Conservation (phyloP, 176 grass and related monocot species). For the Oryza australiensis region DNA sequence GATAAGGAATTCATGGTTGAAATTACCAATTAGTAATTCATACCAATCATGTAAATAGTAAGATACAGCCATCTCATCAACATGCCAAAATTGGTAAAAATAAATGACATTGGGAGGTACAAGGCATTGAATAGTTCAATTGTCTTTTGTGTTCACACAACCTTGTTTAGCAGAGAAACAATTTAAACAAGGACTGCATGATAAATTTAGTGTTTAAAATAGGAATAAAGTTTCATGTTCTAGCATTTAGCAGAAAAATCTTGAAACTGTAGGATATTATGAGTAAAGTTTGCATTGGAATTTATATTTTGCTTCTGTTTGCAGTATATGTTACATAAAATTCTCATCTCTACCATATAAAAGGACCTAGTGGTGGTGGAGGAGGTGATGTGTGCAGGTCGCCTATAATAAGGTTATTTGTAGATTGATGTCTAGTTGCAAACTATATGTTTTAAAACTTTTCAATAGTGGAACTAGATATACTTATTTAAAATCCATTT, state of each 20-base stretch:
- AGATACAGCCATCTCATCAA: neutral
- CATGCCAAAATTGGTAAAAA: neutral
- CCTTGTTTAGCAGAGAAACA: neutral
- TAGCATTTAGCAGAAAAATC: neutral
- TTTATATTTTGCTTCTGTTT: neutral
- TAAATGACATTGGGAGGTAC: neutral
- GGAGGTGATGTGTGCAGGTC: neutral
- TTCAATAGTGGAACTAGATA: neutral
- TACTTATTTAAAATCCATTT: neutral
- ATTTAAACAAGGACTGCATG: neutral
- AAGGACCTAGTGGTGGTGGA: neutral
- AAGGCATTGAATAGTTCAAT: neutral
- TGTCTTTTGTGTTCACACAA: neutral
- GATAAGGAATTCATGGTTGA: neutral
- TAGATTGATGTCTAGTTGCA: neutral
- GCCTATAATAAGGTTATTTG: neutral
- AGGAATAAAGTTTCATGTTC: neutral
- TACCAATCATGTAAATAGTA: neutral
- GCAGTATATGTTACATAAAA: neutral
- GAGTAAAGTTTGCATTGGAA: neutral
- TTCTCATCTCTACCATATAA: neutral
- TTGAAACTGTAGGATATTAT: neutral
- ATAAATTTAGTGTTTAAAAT: neutral
- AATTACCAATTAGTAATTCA: slow-evolving; percentile 3
- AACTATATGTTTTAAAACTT: neutral